Evolutionary conservation across 495 filamentous ascomycete genomes (phyloP), one percentile per base, ranked within the genome.

Genomic region (Xylaria longipes): DNA sequence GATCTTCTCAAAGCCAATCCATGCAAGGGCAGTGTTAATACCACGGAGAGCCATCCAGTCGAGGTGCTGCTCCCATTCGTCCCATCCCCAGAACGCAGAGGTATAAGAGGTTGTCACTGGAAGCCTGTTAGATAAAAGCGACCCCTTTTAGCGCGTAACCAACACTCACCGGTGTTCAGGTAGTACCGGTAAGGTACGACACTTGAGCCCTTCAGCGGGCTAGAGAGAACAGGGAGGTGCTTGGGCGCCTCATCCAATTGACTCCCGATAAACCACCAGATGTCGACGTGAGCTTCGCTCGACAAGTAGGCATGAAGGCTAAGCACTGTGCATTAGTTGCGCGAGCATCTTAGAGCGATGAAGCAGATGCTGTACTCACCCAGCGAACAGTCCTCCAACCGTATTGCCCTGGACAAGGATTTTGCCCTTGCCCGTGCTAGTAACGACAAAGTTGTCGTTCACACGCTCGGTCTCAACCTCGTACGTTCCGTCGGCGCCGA

Each of bases 41-140:
- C 86, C 86, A 14, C 80, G 83, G 6, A 89, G 80, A 2, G 87
- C 86, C 70, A 88, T 77, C 86, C 87, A 89, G 73, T 89, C 87
- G 5, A 88, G 77, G 54, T 89, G 79, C 0, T 82, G 74, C 71
- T 88, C 85, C 87, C 87, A 89, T 31, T 89, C 84, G 17, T 84
- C 76, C 86, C 85, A 89, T 54, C 79, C 74, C 85, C 85, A 89
- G 73, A 87, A 89, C 0, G 86, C 81, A 20, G 79, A 73, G 7
- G 87, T 88, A 65, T 88, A 88, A 35, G 85, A 87, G 73, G 86
- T 87, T 0, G 86, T 88, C 4, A 88, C 86, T 85, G 27, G 5
- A 48, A 37, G 35, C 17, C 9, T 41, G 54, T 60, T 41, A 31
- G 64, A 75, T 37, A 74, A 76, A 58, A 20, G 27, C n/a, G 1